Conservation (phyloP, 257 asterid species). For the Solanum bulbocastanum region DNA sequence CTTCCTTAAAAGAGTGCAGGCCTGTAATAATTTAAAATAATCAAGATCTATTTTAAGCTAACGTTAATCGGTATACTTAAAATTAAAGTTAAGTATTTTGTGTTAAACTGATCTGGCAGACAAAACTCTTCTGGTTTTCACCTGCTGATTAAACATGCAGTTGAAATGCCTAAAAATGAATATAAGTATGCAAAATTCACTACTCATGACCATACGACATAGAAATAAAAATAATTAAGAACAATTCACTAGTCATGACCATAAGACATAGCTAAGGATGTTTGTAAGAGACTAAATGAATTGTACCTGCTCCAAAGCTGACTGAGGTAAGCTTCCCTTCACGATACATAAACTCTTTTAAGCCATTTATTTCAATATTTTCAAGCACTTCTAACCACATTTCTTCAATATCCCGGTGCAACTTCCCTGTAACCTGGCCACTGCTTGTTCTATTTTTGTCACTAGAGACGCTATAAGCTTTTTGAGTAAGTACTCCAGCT, state of each 20-base stretch:
- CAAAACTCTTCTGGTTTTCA: neutral
- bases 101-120: neutral
- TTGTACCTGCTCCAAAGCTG: constrained; percentile 77
- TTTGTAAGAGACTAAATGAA: neutral
- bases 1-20: neutral
- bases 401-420: constrained; percentile 37
- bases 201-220: neutral
- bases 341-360: constrained; percentile 62
- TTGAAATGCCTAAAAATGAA: neutral
- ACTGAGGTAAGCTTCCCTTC: constrained; percentile 83
- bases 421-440: constrained; percentile 19
- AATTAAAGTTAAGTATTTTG: neutral
- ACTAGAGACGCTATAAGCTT: constrained; percentile 7
- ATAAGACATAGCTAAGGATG: neutral
- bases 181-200: neutral
- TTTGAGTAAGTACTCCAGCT: constrained; percentile 25
- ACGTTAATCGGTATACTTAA: neutral
- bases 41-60: neutral
- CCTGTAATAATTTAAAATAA: neutral
- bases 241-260: neutral
- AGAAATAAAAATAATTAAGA: neutral
- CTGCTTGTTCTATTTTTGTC: constrained; percentile 19
- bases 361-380: constrained; percentile 44
- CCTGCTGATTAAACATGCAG: neutral
- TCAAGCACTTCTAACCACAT: constrained; percentile 79